phyloP scores from a whole-genome alignment of 1,139 yeast genomes.

The Saccharomyces hybrid region DNA sequence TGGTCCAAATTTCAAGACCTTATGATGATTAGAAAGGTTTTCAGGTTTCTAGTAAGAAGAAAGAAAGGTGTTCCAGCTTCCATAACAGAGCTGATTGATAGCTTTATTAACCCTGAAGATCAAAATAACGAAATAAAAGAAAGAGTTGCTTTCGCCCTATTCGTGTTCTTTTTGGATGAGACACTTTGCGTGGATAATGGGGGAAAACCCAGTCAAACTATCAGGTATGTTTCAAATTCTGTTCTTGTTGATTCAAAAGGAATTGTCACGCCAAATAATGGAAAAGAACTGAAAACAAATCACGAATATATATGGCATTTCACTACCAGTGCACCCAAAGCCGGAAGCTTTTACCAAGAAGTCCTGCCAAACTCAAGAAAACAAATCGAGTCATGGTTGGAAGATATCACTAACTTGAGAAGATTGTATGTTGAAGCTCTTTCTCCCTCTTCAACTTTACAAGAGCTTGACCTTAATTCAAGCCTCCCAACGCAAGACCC shows the following conservation, averaged over 20 bases:
- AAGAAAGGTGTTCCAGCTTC: constrained; percentile 20
- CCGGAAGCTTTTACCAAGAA: constrained; percentile 20
- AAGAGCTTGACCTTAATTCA: constrained; percentile 16
- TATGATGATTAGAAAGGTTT: constrained; percentile 29
- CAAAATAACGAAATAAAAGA: constrained; percentile 10
- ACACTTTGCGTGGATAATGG: constrained; percentile 14
- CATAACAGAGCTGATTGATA: constrained; percentile 8
- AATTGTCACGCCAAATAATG: constrained; percentile 11
- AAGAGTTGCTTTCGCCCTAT: constrained; percentile 17
- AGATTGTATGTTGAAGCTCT: constrained; percentile 1
- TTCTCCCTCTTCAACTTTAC: constrained; percentile 15
- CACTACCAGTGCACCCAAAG: constrained; percentile 12
- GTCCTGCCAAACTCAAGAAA: constrained; percentile 14
- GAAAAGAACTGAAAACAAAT: constrained; percentile 10
- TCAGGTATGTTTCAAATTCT: constrained; percentile 8
- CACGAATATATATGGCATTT: constrained; percentile 14
- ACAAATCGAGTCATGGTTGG: constrained; percentile 20
- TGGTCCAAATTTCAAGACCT: constrained; percentile 20
- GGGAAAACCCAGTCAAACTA: constrained; percentile 9
- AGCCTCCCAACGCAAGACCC: constrained; percentile 12
- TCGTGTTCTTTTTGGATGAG: constrained; percentile 20
- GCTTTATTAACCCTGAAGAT: constrained; percentile 14
- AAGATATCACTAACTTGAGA: constrained; percentile 13
- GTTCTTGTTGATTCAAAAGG: constrained; percentile 20
- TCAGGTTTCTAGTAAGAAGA: constrained; percentile 16